These are phyloP conservation scores for Bertia moriformis DNA, from an alignment of 2,329 filamentous ascomycete species.

Conservation along the genomic window DNA sequence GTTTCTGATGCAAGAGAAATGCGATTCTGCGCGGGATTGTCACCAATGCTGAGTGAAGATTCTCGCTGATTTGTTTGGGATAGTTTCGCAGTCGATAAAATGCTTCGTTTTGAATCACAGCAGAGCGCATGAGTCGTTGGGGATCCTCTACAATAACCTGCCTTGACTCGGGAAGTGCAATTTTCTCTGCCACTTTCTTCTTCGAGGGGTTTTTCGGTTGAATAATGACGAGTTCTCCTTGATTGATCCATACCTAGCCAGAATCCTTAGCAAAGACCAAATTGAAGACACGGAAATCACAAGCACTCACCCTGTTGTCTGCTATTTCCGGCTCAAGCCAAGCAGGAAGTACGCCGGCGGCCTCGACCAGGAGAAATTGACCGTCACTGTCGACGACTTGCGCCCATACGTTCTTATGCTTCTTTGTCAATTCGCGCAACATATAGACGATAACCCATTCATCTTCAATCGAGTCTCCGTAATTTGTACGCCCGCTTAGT, in stretches of 20 bases:
- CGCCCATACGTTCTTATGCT: slow-evolving; percentile 64
- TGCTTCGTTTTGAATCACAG: slow-evolving; percentile 69
- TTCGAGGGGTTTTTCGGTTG: slow-evolving; percentile 28
- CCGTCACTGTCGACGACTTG: slow-evolving; percentile 78
- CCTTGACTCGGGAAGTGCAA: slow-evolving; percentile 54
- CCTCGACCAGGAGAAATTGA: slow-evolving; percentile 89
- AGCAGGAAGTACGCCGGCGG: slow-evolving; percentile 69
- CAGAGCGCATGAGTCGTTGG: slow-evolving; percentile 51
- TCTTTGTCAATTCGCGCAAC: slow-evolving; percentile 64
- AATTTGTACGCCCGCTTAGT: slow-evolving; percentile 42
- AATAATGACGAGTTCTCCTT: slow-evolving; percentile 63
- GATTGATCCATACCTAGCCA: slow-evolving; percentile 61
- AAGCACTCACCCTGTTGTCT: slow-evolving; percentile 41
- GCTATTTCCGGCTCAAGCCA: slow-evolving; percentile 91
- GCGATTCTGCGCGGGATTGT: slow-evolving; percentile 72
- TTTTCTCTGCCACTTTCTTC: slow-evolving; percentile 13
- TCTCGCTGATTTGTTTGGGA: slow-evolving; percentile 58
- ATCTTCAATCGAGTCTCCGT: slow-evolving; percentile 87
- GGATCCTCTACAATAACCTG: slow-evolving; percentile 39
- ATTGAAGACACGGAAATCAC: not conserved
- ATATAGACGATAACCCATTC: slow-evolving; percentile 95
- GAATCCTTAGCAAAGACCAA: not conserved
- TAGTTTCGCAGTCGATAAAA: slow-evolving; percentile 82
- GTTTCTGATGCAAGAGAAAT: slow-evolving; percentile 60
- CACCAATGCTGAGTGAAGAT: slow-evolving; percentile 61